Evolutionary conservation across 2,329 filamentous ascomycete species (phyloP).

Genomic region (Blumeria graminis): DNA sequence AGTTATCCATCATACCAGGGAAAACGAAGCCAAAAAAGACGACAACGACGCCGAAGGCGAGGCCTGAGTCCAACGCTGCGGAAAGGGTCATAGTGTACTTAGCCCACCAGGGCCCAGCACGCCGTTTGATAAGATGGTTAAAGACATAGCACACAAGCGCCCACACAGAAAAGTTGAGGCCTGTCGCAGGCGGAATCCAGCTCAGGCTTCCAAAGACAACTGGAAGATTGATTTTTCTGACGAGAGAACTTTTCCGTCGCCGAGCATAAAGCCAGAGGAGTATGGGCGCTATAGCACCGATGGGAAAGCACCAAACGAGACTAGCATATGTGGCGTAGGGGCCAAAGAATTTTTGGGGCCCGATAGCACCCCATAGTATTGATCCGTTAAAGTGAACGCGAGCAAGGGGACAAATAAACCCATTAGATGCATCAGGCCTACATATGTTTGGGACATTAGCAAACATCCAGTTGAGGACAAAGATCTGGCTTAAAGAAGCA

Average conservation of each 20-base stretch:
- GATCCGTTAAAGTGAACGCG: slow-evolving; percentile 77
- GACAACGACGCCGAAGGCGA: slow-evolving; percentile 61
- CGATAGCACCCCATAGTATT: slow-evolving; percentile 75
- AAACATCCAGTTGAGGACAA: slow-evolving; percentile 81
- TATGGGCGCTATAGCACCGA: slow-evolving; percentile 53
- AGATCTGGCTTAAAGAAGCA: slow-evolving; percentile 59
- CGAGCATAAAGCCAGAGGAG: slow-evolving; percentile 48
- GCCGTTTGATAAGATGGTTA: slow-evolving; percentile 49
- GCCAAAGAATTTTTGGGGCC: slow-evolving; percentile 63
- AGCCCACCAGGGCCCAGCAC: slow-evolving; percentile 57
- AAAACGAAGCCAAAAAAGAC: slow-evolving; percentile 78
- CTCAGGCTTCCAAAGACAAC: slow-evolving; percentile 61
- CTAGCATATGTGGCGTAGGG: slow-evolving; percentile 47
- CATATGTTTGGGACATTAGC: slow-evolving; percentile 52
- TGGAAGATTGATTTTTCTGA: slow-evolving; percentile 58
- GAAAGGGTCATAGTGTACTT: slow-evolving; percentile 82
- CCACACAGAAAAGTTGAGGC: slow-evolving; percentile 76
- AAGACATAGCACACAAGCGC: slow-evolving; percentile 66
- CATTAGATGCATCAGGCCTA: slow-evolving; percentile 56
- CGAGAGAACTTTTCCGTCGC: slow-evolving; percentile 31
- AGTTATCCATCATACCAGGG: slow-evolving; percentile 45
- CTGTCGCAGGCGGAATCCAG: slow-evolving; percentile 72
- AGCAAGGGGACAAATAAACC: slow-evolving; percentile 70
- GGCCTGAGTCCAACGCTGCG: slow-evolving; percentile 58
- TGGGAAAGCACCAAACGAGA: slow-evolving; percentile 58